Evolutionary conservation across 225 moss, liverwort and hornwort genomes (phyloP), one percentile per base, ranked within the genome.

Genomic region (Straminergon stramineum): DNA sequence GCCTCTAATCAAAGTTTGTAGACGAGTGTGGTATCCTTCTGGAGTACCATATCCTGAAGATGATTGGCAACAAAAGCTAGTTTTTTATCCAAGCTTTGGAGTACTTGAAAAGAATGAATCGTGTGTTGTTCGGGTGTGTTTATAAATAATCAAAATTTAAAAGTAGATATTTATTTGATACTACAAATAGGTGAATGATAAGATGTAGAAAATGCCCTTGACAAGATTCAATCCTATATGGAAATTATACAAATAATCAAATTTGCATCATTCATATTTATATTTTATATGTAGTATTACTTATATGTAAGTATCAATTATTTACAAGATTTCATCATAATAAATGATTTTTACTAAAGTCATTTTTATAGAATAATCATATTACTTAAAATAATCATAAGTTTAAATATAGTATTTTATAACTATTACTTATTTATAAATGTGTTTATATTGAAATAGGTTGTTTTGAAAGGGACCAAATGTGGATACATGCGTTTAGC

Each of bases 401-500:
- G 0, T 35, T 35, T 28, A 20, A 87, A 10, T 15, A 15, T 1
- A 37, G 15, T 60, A 70, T 15, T 51, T 41, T 8, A 39, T 19
- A 9, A 39, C 2, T 53, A 21, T 17, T 32, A 34, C 1, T 52
- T 82, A 0, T n/a, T 22, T 51, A 1, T 58, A 34, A 64, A 64
- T 28, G 7, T 21, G 0, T 62, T 62, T 23, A 1, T 17, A 17
- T 18, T 61, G 28, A 12, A 41, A 55, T 84, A 95, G 93, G 97
- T 94, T 61, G 92, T 91, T 69, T 90, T 97, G 13, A 94, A 89
- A 57, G 95, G 96, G 62, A 96, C 92, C 6, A 93, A 95, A 80
- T 53, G 94, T 81, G 97, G 96, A 28, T 96, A 95, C 81, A 93
- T 97, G 92, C 95, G 94, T 52, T 86, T 96, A 57, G 94, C 99